Conservation (phyloP, 371 early-diverging fungal genomes). For the Encephalitozoon cuniculi region DNA sequence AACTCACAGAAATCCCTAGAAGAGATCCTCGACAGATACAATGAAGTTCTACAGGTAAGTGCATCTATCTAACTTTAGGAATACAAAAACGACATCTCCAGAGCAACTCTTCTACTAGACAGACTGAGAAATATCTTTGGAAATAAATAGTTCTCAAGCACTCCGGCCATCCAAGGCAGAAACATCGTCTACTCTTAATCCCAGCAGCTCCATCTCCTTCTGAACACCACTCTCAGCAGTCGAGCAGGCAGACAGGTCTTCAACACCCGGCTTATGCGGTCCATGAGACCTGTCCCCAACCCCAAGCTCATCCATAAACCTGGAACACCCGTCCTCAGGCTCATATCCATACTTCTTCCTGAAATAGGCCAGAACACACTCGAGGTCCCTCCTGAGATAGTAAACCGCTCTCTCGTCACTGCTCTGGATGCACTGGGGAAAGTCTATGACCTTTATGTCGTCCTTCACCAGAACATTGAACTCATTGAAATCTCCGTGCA, state of each 20-base stretch:
- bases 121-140: neutral
- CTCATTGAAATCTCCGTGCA: conserved; percentile 99
- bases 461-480: conserved; percentile 87
- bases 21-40: neutral
- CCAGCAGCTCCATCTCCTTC: neutral
- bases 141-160: neutral
- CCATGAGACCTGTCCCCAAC: neutral
- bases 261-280: neutral
- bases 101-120: neutral
- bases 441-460: conserved; percentile 79
- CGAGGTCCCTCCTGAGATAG: conserved; percentile 92
- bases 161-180: neutral
- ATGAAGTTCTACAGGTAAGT: neutral
- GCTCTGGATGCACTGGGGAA: conserved; percentile 96
- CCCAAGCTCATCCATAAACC: neutral
- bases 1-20: neutral
- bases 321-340: neutral
- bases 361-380: conserved; percentile 90
- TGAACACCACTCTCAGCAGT: neutral
- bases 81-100: neutral
- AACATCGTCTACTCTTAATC: neutral
- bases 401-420: conserved; percentile 74
- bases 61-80: neutral
- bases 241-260: neutral
- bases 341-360: conserved; percentile 36